phyloP scores from a whole-genome alignment of 2,329 filamentous ascomycete species.

The Fonsecaea monophora region DNA sequence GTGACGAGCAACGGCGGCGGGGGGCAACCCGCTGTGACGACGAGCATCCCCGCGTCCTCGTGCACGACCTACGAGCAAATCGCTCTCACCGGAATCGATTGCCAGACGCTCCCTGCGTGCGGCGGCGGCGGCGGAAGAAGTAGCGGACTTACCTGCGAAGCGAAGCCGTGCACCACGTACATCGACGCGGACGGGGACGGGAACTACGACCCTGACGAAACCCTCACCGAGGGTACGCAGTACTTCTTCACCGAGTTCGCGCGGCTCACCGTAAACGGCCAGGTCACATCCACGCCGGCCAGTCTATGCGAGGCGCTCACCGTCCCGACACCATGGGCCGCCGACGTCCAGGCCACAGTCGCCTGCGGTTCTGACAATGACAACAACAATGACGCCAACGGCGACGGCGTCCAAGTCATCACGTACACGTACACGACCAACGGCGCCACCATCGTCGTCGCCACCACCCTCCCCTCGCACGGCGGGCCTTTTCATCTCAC shows the following conservation, averaged over 20 bases:
- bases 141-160: background rate
- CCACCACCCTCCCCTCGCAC: conserved; percentile 11
- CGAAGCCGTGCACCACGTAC: conserved; percentile 12
- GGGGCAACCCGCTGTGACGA: background rate
- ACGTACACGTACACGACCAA: conserved; percentile 21
- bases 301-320: conserved; percentile 13
- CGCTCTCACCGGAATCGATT: conserved; percentile 3
- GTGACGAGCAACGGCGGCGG: conserved; percentile 13
- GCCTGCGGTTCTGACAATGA: conserved; percentile 3
- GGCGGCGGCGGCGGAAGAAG: background rate
- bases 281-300: conserved; percentile 10
- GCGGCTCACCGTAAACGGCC: conserved; percentile 9
- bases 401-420: conserved; percentile 9
- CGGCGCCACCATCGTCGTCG: conserved; percentile 14
- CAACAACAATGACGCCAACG: background rate
- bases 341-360: background rate
- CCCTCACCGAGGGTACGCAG: conserved; percentile 16
- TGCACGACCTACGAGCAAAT: conserved; percentile 10
- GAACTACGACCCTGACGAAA: background rate
- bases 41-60: conserved; percentile 4
- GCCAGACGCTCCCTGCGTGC: conserved; percentile 5
- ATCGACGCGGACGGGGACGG: conserved; percentile 2
- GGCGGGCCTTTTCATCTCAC: conserved; percentile 16
- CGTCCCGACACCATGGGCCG: conserved; percentile 4
- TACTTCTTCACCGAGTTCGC: conserved; percentile 14